Evolutionary conservation across 2,329 filamentous ascomycete genomes (phyloP).

Genomic region (Nannizziopsis arthrosporioides): DNA sequence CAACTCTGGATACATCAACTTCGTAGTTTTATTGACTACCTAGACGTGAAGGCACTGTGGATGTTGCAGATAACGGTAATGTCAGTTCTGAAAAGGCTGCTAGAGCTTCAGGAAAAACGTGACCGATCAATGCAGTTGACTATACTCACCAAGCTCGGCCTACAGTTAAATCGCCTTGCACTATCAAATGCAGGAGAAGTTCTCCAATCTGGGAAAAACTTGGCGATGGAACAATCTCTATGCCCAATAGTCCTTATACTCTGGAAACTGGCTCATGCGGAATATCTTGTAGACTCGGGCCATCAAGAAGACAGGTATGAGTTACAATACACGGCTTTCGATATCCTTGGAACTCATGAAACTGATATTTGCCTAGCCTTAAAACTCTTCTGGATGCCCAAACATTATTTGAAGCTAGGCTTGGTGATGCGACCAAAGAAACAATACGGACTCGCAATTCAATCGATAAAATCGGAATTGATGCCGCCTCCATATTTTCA

Average conservation of each 20-base stretch:
- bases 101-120: constrained; percentile 34
- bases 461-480: constrained; percentile 45
- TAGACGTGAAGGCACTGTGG: constrained; percentile 46
- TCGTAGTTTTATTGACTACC: constrained; percentile 43
- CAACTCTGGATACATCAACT: constrained; percentile 42
- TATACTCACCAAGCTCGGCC: constrained; percentile 38
- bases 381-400: constrained; percentile 24
- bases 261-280: constrained; percentile 60
- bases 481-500: constrained; percentile 54
- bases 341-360: constrained; percentile 27
- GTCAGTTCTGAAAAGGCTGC: constrained; percentile 37
- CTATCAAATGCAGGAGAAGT: constrained; percentile 47
- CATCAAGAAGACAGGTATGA: constrained; percentile 48
- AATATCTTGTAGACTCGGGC: constrained; percentile 59
- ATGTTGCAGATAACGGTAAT: constrained; percentile 40
- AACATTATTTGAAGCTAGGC: constrained; percentile 24
- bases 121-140: constrained; percentile 32
- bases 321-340: constrained; percentile 28
- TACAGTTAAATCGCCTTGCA: constrained; percentile 49
- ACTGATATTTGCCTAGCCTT: constrained; percentile 30
- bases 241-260: constrained; percentile 39
- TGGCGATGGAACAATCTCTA: constrained; percentile 31
- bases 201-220: constrained; percentile 48
- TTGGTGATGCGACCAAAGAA: constrained; percentile 23
- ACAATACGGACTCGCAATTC: constrained; percentile 32